Evolutionary conservation across 1,139 yeast genomes (phyloP), one percentile per base, ranked within the genome.

Genomic region (Suhomyces panamericanus): DNA sequence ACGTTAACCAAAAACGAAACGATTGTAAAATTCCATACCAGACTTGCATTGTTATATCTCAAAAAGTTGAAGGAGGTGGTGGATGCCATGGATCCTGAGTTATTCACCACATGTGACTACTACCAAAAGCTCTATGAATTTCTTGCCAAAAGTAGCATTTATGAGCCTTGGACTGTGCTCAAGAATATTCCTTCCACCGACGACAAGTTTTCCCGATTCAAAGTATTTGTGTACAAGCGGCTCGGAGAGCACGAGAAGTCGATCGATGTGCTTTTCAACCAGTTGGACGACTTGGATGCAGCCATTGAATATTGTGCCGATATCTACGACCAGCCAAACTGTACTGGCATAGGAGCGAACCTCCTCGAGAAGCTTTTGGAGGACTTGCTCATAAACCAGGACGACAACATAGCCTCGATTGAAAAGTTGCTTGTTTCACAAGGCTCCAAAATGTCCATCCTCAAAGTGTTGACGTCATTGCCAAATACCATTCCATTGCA

Each of bases 161-260:
- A 75, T 52, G 81, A 78, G 43, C 80, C 83, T 1, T 66, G 75
- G 70, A 67, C 73, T 1, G 64, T 75, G 4, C 53, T 75, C 32
- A 66, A 67, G 47, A 54, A 66, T 35, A 65, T 74, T 12, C 77
- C 78, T 0, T 64, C 68, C 2, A 62, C 63, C 11, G 67, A 69
- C 33, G 69, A 66, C 34, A 59, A 57, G 30, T 70, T 63, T 46
- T 57, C 73, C 6, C 48, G 74, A 27, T 64, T 87, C 39, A 75
- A 81, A 35, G 80, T 88, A 0, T 74, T 79, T 40, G 77, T 91
- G 2, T 73, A 85, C 46, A 75, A 77, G 35, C 73, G 80, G 49
- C 62, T 86, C 37, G 84, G 81, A 1, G 81, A 80, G 46, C 89
- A 88, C 56, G 75, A 75, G 12, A 77, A 80, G 41, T 84, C 91